Evolutionary conservation across 2,329 filamentous ascomycete species (phyloP), one percentile per base, ranked within the genome.

Genomic region (Colletotrichum theobromicola): DNA sequence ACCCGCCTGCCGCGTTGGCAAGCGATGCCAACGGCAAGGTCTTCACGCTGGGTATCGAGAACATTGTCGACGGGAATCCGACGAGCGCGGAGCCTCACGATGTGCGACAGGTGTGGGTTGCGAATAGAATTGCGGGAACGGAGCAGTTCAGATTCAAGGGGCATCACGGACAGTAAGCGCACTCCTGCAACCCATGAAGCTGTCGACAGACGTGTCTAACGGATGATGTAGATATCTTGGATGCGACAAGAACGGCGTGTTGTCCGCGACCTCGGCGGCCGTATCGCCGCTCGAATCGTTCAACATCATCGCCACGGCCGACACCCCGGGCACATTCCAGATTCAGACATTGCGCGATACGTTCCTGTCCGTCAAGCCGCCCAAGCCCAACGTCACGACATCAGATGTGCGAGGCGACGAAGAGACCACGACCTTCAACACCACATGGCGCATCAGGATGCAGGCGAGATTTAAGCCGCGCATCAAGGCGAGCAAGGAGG

Each of bases 61-160:
- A 98, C 82, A 93, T 98, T 42, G 90, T 98, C 75, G 96, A 98
- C 72, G 92, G 88, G 30, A 94, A 98, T 81, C 90, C 94, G 4
- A 83, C 89, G n/a, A 98, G 92, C 7, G 95, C 96, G 10, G 97
- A 99, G 85, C 97, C 97, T 64, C 96, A 98, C 83, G 96, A 98
- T 83, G 96, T 98, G 75, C 89, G 96, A 75, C 96, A 98, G 86
- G 97, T 99, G 18, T 99, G 96, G 94, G 91, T 98, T 77, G 95
- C 94, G 75, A 98, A 94, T 79, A 91, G 90, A 77, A 93, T 98
- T 15, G 91, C 93, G 1, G 96, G 96, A 5, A 96, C 94, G 2
- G 94, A 97, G 77, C 89, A 90, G 37, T 93, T 95, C 78, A 94
- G 94, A 72, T 94, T 99, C 83, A 98, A 98, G 85, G 95, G 95